Conservation (phyloP, 805 yeast genomes). For the Scheffersomyces spartinae region DNA sequence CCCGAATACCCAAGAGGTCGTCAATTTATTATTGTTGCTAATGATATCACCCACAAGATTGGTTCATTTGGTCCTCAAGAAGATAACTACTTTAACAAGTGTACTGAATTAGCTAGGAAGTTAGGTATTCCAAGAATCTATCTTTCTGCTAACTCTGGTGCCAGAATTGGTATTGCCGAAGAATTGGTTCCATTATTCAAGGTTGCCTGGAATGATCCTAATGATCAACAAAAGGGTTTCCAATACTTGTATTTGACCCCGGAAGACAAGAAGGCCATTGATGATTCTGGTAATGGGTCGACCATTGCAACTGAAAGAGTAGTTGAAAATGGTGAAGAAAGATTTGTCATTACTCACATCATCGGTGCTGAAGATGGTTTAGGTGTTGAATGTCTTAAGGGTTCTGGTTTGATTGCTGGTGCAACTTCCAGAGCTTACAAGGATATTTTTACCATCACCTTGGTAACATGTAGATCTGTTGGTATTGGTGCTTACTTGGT, state of each 20-base stretch:
- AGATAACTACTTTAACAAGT: slow-evolving; percentile 83
- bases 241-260: slow-evolving; percentile 72
- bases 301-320: slow-evolving; percentile 64
- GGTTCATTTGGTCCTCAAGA: slow-evolving; percentile 98
- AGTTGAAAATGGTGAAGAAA: slow-evolving; percentile 77
- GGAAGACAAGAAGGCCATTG: slow-evolving; percentile 47
- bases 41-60: slow-evolving; percentile 94
- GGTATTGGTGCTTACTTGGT: slow-evolving; percentile 99
- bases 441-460: slow-evolving; percentile 94
- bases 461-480: slow-evolving; percentile 98
- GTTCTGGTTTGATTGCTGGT: slow-evolving; percentile 98
- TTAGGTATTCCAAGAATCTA: slow-evolving; percentile 93
- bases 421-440: slow-evolving; percentile 96
- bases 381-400: slow-evolving; percentile 97
- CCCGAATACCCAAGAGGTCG: slow-evolving; percentile 98
- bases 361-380: slow-evolving; percentile 93
- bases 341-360: slow-evolving; percentile 72
- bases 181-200: slow-evolving; percentile 82
- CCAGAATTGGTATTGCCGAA: slow-evolving; percentile 96
- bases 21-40: slow-evolving; percentile 84
- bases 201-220: slow-evolving; percentile 84
- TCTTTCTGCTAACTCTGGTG: slow-evolving; percentile 97
- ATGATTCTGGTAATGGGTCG: slow-evolving; percentile 46
- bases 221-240: slow-evolving; percentile 77
- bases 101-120: slow-evolving; percentile 82